Evolutionary conservation across 805 yeast genomes (phyloP), one percentile per base, ranked within the genome.

Genomic region (Ogataea minuta): DNA sequence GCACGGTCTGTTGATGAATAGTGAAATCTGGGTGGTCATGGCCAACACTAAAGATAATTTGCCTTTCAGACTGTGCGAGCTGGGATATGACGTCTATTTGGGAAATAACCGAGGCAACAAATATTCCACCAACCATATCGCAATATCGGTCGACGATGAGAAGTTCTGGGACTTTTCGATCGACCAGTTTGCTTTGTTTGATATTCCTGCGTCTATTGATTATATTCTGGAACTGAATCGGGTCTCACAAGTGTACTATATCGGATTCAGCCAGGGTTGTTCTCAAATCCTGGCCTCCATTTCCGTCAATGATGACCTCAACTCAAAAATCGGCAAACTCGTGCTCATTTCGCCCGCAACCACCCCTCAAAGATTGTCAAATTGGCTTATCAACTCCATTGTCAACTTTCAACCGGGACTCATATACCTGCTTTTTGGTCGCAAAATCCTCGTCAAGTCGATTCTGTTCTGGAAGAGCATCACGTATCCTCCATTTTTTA

Each of bases 191-290:
- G 96, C 97, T 1, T 63, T 86, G 40, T 86, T 77, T 58, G 98
- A 91, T 60, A 88, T 93, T 28, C 98, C 98, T 2, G 77, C 84
- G 54, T 73, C 86, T 6, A 77, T 93, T 23, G 81, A 85, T 54
- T 86, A 84, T 59, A 79, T 93, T 16, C 62, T 91, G 39, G 58
- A 68, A 2, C 59, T 64, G 21, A 78, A 89, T 2, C 59, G 67
- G 3, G 63, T 50, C 45, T 48, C 51, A 20, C 48, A 62, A 12
- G 64, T 90, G 25, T 74, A 79, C 1, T 91, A 89, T 56, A 72
- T 91, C 51, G 99, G 98, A 1, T 93, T 93, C 59, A 80, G 91
- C 23, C 99, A 91, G 60, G 99, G 99, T 10, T 82, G 95, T 2
- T 95, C 98, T 3, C 98, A 93, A 62, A 86, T 88, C 31, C 84